Percentiles rank a stretch among this genome's conserved stretches.
phyloP scores from a whole-genome alignment of 139 green algal species.

The Tetratostichococcus sp. region DNA sequence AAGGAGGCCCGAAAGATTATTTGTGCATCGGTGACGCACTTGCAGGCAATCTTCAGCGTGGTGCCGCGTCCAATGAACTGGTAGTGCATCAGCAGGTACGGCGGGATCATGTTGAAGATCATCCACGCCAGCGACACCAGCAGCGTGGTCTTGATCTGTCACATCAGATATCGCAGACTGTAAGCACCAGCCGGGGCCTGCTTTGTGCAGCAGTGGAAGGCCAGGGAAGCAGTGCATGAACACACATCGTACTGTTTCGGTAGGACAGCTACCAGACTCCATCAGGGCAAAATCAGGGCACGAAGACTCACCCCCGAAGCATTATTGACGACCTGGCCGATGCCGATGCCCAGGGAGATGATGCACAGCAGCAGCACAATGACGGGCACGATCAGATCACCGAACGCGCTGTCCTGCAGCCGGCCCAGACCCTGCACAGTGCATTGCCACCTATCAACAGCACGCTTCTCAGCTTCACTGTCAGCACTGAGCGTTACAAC shows the following conservation, averaged over 20 bases:
- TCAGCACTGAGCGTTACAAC: too few relatives aligned
- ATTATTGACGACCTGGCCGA: constrained; percentile 32
- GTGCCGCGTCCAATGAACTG: constrained; percentile 19
- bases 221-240: too few relatives aligned
- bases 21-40: neutral
- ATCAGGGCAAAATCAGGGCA: too few relatives aligned
- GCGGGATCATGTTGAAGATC: constrained; percentile 47
- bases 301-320: neutral
- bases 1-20: too few relatives aligned
- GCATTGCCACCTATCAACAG: too few relatives aligned
- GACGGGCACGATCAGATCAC: constrained; percentile 33
- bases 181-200: too few relatives aligned
- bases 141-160: constrained; percentile 23
- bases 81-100: constrained; percentile 44
- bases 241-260: too few relatives aligned
- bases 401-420: constrained; percentile 25
- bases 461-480: too few relatives aligned
- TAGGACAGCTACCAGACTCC: too few relatives aligned
- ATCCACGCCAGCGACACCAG: constrained; percentile 45
- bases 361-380: constrained; percentile 20
- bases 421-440: constrained; percentile 20
- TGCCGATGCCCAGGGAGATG: constrained; percentile 29
- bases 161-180: too few relatives aligned
- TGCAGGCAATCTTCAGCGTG: constrained; percentile 20
- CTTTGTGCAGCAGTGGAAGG: too few relatives aligned